Percentiles rank a stretch among this genome's conserved stretches.
These are phyloP conservation scores for Delitschia confertaspora DNA, from an alignment of 495 filamentous ascomycete genomes.

Conservation along the genomic window DNA sequence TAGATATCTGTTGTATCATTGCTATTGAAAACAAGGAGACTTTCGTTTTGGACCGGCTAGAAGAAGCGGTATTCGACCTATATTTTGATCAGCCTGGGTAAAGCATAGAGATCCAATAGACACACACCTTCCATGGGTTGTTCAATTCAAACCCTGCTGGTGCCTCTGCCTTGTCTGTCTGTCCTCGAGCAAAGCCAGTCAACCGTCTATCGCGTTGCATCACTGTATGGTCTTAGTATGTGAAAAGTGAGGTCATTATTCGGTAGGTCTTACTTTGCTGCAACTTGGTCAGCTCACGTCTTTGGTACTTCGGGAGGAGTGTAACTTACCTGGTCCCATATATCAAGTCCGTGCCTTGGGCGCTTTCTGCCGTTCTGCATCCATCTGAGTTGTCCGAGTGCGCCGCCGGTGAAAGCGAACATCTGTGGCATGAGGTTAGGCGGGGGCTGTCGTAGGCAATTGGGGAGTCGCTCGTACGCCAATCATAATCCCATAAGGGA, in stretches of 20 bases:
- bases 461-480: conserved; percentile 51
- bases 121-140: conserved; percentile 83
- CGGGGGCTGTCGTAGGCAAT: conserved; percentile 22
- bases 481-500: conserved; percentile 89
- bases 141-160: conserved; percentile 86
- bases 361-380: conserved; percentile 85
- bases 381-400: conserved; percentile 61
- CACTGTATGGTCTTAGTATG: conserved; percentile 51
- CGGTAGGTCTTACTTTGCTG: conserved; percentile 62
- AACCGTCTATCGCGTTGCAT: conserved; percentile 90
- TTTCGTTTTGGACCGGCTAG: too few species aligned
- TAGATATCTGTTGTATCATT: too few species aligned
- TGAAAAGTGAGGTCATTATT: conserved; percentile 11
- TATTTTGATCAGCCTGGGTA: too few species aligned
- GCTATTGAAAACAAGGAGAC: too few species aligned
- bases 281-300: conserved; percentile 36
- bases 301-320: not conserved
- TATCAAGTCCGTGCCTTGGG: conserved; percentile 71
- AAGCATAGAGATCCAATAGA: too few species aligned
- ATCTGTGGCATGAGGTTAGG: conserved; percentile 49
- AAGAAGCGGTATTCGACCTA: conserved; percentile 24
- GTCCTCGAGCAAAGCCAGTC: conserved; percentile 76
- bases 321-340: conserved; percentile 80
- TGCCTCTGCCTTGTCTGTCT: conserved; percentile 69
- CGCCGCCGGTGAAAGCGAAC: conserved; percentile 76